Conservation (phyloP, 176 grass and related monocot genomes). For the Carex parvula region DNA sequence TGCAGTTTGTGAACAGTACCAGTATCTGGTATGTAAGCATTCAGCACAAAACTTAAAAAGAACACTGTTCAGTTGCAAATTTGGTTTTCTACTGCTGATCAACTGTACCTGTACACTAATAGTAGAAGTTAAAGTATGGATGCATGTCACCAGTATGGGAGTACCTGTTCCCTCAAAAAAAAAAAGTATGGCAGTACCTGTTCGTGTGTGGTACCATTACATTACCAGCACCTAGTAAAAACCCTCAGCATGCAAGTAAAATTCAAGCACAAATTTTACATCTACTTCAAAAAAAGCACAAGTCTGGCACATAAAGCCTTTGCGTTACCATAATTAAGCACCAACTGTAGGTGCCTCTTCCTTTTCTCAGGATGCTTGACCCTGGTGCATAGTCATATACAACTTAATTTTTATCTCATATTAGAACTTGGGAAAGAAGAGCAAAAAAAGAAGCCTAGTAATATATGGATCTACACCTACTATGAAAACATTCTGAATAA, state of each 20-base stretch:
- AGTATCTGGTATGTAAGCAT: neutral
- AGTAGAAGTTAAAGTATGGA: slow-evolving; percentile 1
- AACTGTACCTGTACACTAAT: neutral
- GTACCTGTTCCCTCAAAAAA: neutral
- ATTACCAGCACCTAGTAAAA: neutral
- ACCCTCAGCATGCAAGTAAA: neutral
- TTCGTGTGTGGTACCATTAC: neutral
- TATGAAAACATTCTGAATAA: neutral
- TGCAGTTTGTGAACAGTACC: neutral
- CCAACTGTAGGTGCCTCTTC: neutral
- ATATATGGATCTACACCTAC: neutral
- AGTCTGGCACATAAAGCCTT: neutral
- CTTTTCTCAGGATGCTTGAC: neutral
- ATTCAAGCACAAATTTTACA: neutral
- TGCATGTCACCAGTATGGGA: neutral
- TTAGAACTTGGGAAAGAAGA: neutral
- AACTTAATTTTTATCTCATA: neutral
- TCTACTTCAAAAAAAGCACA: neutral
- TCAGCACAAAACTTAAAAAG: neutral
- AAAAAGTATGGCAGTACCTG: neutral
- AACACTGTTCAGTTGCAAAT: neutral
- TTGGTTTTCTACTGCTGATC: neutral
- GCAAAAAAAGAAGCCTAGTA: neutral
- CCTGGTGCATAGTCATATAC: neutral
- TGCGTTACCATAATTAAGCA: neutral